These are phyloP conservation scores for Starmera quercuum DNA, from an alignment of 805 yeast species.

Conservation along the genomic window DNA sequence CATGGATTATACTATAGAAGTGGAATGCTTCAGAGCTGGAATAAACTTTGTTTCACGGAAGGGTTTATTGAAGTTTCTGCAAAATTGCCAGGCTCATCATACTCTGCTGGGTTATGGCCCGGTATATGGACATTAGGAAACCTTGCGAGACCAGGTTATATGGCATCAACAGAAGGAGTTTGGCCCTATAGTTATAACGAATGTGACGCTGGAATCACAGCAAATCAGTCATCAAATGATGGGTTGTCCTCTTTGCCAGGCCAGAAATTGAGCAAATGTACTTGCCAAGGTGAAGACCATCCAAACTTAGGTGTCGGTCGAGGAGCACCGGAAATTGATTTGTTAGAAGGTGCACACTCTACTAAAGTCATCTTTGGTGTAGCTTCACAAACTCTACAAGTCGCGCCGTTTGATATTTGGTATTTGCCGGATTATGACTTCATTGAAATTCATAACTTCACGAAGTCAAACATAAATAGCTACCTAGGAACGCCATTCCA, in stretches of 20 bases:
- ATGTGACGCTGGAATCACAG: slow-evolving; percentile 44
- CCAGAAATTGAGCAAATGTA: slow-evolving; percentile 35
- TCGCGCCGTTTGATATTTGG: slow-evolving; percentile 48
- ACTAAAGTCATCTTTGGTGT: slow-evolving; percentile 27
- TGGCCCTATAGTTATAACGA: slow-evolving; percentile 43
- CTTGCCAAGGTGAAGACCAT: slow-evolving; percentile 37
- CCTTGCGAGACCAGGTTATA: slow-evolving; percentile 40
- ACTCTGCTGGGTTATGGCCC: slow-evolving; percentile 40
- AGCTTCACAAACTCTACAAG: slow-evolving; percentile 42
- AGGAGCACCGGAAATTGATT: slow-evolving; percentile 46
- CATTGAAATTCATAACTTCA: slow-evolving; percentile 30
- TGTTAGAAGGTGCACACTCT: slow-evolving; percentile 37
- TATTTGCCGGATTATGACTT: slow-evolving; percentile 42
- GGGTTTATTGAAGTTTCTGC: slow-evolving; percentile 36
- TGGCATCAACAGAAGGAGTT: slow-evolving; percentile 40
- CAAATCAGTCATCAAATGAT: slow-evolving; percentile 40
- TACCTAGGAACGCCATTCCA: slow-evolving; percentile 45
- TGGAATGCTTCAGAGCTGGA: slow-evolving; percentile 43
- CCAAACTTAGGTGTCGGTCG: slow-evolving; percentile 40
- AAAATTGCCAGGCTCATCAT: slow-evolving; percentile 34
- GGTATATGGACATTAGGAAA: slow-evolving; percentile 45
- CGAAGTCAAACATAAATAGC: slow-evolving; percentile 37
- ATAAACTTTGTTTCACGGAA: slow-evolving; percentile 36
- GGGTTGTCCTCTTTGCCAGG: slow-evolving; percentile 40
- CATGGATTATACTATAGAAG: slow-evolving; percentile 38